Base-by-base conservation (phyloP, 2,329 filamentous ascomycete species). In the Alternaria novae-zelandiae region DNA sequence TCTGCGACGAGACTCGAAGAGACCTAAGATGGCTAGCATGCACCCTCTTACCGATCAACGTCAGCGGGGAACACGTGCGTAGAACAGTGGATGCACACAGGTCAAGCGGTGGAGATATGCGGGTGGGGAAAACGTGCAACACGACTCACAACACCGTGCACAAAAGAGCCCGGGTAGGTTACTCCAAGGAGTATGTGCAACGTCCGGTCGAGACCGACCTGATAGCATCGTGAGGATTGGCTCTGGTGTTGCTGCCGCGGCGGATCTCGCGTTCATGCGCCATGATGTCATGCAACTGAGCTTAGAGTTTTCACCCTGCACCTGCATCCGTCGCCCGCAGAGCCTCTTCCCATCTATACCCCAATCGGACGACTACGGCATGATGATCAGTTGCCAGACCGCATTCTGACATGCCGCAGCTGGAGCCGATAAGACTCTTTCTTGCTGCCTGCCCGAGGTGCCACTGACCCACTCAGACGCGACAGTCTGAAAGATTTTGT, bases 261-360 rank as follows among this genome's bases (percentile, higher is more conserved):
- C 46, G 54, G 54, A 32, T 49, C 28, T 28, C 26, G 20, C 43
- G 30, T 45, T 46, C 59, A 57, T 62, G 59, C 54, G 17, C 30
- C 41, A 47, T 62, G 60, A 62, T 62, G 55, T 62, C 60, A 59
- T 25, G 20, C 30, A 21, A 11, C 8, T 10, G 55, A 53, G 25
- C 60, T 32, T 44, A 62, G 43, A 59, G n/a, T 47, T 54, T 62
- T 62, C 41, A 59, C 60, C 20, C 36, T 41, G 36, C 36, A 41
- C 36, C 36, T 41, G 36, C 36, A 41, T 41, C 36, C 49, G 30
- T 32, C 4, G 30, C 49, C 60, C 59, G 55, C 59, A 62, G 55
- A 62, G 54, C 59, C 54, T 58, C 60, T 51, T 56, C 20, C n/a
- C 41, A 53, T 7, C 46, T 61, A 53, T 58, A 58, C 54, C 54